A percentile compares a stretch with the other conserved stretches of the same genome.
phyloP scores from a whole-genome alignment of 805 yeast genomes.

The Starmera quercuum region DNA sequence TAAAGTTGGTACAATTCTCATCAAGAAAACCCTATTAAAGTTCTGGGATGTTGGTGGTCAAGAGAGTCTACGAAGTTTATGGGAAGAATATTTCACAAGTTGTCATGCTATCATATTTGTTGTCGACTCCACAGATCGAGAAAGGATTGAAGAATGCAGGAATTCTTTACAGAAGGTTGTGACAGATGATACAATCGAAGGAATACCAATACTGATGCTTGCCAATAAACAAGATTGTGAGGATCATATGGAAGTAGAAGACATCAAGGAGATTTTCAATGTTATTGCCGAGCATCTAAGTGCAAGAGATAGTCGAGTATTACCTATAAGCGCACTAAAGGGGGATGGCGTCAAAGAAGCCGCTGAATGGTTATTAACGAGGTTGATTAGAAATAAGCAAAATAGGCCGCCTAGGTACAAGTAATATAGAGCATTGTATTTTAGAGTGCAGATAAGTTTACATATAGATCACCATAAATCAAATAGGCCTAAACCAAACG shows the following conservation, averaged over 20 bases:
- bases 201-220: slow-evolving; percentile 87
- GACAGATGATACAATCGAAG: slow-evolving; percentile 53
- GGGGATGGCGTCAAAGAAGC: slow-evolving; percentile 80
- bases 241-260: slow-evolving; percentile 64
- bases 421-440: too few species aligned
- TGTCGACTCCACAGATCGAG: slow-evolving; percentile 85
- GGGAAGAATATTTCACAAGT: slow-evolving; percentile 79
- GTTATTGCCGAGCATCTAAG: slow-evolving; percentile 74
- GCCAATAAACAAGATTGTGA: slow-evolving; percentile 90
- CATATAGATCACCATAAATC: too few species aligned
- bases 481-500: too few species aligned
- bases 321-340: slow-evolving; percentile 81
- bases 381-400: slow-evolving; percentile 44
- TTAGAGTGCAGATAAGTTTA: too few species aligned
- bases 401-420: slow-evolving; percentile 29
- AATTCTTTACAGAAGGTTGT: slow-evolving; percentile 50
- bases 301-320: slow-evolving; percentile 85
- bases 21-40: slow-evolving; percentile 42
- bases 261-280: slow-evolving; percentile 78
- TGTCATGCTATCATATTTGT: slow-evolving; percentile 91
- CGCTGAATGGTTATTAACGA: slow-evolving; percentile 76
- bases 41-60: slow-evolving; percentile 99
- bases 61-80: slow-evolving; percentile 69
- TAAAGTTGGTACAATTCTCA: slow-evolving; percentile 31
- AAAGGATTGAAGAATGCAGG: slow-evolving; percentile 75